phyloP scores from a whole-genome alignment of 2,329 filamentous ascomycete species.

The Calonectria honghensis region DNA sequence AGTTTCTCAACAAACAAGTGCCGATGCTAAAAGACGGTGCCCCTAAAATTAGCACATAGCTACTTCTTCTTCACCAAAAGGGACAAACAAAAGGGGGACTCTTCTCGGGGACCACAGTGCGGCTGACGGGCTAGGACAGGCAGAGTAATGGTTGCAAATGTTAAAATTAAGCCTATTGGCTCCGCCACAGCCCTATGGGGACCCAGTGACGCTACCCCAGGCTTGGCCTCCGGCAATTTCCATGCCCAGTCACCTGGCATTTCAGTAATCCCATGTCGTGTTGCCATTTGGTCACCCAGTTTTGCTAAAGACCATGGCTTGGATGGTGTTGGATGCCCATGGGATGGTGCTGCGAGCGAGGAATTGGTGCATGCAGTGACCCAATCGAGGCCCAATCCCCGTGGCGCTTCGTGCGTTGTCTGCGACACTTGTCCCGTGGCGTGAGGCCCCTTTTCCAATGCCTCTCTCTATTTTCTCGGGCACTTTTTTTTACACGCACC shows the following conservation, averaged over 20 bases:
- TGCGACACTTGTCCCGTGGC: neutral
- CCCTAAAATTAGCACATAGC: neutral
- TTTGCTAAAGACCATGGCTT: neutral
- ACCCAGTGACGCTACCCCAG: neutral
- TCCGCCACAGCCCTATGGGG: neutral
- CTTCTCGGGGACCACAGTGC: neutral
- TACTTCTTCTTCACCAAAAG: neutral
- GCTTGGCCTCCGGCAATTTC: neutral
- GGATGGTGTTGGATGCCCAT: neutral
- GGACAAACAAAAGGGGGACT: neutral
- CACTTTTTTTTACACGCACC: neutral
- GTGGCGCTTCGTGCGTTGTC: neutral
- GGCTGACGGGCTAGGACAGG: neutral
- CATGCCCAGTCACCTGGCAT: neutral
- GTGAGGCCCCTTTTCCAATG: neutral
- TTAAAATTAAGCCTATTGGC: constrained; percentile 11
- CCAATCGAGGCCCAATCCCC: neutral
- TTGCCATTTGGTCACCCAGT: neutral
- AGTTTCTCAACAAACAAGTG: neutral
- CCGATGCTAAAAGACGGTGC: neutral
- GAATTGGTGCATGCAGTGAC: neutral
- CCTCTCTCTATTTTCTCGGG: neutral
- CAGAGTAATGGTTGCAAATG: neutral
- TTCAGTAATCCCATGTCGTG: neutral
- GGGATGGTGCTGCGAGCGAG: neutral